These are phyloP conservation scores for Cercis canadensis DNA, from an alignment of 306 rosid genomes.

Conservation along the genomic window DNA sequence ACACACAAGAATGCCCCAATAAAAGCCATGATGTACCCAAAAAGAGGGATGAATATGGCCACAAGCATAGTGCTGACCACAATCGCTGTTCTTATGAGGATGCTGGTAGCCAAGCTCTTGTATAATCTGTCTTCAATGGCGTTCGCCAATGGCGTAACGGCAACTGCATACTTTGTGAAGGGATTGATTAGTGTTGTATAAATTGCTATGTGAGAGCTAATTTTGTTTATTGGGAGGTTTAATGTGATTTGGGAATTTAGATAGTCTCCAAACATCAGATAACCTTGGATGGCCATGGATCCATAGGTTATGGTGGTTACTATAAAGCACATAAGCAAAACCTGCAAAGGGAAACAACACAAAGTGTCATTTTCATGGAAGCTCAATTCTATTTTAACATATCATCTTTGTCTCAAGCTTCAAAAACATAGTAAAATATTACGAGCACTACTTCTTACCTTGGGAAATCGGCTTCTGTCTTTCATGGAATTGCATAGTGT, in stretches of 20 bases:
- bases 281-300: constrained; percentile 61
- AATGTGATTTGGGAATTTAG: constrained; percentile 65
- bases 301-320: constrained; percentile 61
- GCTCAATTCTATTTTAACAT: background rate
- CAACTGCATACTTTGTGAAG: constrained; percentile 66
- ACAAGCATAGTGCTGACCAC: constrained; percentile 56
- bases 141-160: constrained; percentile 57
- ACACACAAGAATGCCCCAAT: constrained; percentile 63
- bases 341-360: constrained; percentile 48
- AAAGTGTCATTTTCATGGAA: background rate
- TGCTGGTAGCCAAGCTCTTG: constrained; percentile 18
- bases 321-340: constrained; percentile 59
- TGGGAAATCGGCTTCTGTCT: constrained; percentile 58
- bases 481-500: constrained; percentile 66
- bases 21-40: constrained; percentile 68
- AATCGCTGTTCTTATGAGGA: constrained; percentile 57
- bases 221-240: constrained; percentile 58
- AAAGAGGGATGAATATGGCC: constrained; percentile 65
- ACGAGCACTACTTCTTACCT: constrained; percentile 50
- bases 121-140: constrained; percentile 45
- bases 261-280: constrained; percentile 62
- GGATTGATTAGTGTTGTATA: constrained; percentile 69
- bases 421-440: background rate
- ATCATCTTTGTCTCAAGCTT: too few relatives aligned
- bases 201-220: constrained; percentile 63